Base-by-base conservation (phyloP, 768 basidiomycete species). In the Porphyrellus cyaneotinctus region DNA sequence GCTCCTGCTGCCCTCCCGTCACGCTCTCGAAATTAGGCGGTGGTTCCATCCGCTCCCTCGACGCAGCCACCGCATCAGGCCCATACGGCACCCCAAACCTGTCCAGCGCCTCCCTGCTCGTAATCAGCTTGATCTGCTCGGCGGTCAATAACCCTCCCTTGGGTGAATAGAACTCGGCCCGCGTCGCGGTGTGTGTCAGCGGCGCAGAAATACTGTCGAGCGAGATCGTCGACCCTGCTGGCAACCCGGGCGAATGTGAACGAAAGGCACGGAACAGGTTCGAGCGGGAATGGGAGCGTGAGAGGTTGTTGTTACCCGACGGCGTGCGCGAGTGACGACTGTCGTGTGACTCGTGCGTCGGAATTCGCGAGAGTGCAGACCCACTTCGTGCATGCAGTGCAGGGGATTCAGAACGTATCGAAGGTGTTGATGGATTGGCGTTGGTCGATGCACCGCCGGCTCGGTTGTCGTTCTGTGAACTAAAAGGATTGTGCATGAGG, bases 1-100 rank as follows among this genome's bases (percentile, higher is more conserved):
- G 17, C 30, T 14, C 30, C 32, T 58, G 30, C 39, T 33, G 9
- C 47, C 53, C 31, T 8, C 43, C 41, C 3, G 51, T 11, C 15
- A 54, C 56, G 14, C 50, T 59, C 18, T 82, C 78, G 62, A 84
- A 85, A 43, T 75, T 80, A 15, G 83, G 74, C 4, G 76, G 83
- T 1, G 79, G 80, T 2, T 13, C 42, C 36, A 43, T 22, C 4
- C 73, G 69, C 28, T 71, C 69, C 43, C 75, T 70, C 36, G 78
- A 81, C 30, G 62, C 63, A 30, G 63, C 63, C 26, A 86, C 74
- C 4, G 88, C 89, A 61, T 85, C 88, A 12, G 78, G 69, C 0
- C 89, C 88, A 59, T 88, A 91, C 20, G 90, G 90, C 50, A 86
- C 72, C 1, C 86, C 87, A 59, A 90, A 92, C 53, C 78, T 74